Evolutionary conservation across 129 eudicot genomes (phyloP), one percentile per base, ranked within the genome.

Genomic region (Ambrosia trifida): DNA sequence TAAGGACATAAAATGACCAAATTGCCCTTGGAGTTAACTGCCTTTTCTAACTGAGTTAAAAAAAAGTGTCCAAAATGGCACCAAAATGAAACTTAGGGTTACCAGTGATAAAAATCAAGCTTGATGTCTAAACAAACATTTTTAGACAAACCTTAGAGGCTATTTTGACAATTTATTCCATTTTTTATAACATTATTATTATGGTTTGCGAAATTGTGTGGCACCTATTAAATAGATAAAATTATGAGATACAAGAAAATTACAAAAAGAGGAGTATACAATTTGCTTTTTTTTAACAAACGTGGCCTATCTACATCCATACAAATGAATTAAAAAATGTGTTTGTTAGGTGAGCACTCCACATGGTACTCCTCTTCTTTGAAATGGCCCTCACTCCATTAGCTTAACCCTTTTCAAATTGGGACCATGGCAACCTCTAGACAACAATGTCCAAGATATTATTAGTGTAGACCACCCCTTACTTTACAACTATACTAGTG

Each of bases 281-380:
- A 70, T 61, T 49, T 70, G 46, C 45, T 49, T 56, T 43, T 10
- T 43, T 12, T 31, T 28, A 66, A 12, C 36, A 68, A 64, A 78
- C 88, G 83, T 86, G 88, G 83, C 88, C 79, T 78, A 78, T 81
- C 81, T 68, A 73, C 79, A 76, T 76, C 88, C 88, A 86, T 80
- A 64, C 73, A 76, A 64, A 40, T 70, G 60, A 61, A 77, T 77
- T 77, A 77, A 70, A 12, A 69, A 70, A 70, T 70, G 70, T 77
- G 76, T 77, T 70, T 50, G 72, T 77, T 77, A 50, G 81, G 76
- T 70, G 72, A 77, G 81, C 81, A 77, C 81, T 70, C 76, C 72
- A 70, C 76, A 70, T 77, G 81, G 81, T 77, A 63, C 76, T 77
- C 81, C 66, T 77, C 76, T 51, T 64, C 49, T 20, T 47, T 77